Evolutionary conservation across 2,329 filamentous ascomycete genomes (phyloP).

Genomic region (Metarhizium sp.): DNA sequence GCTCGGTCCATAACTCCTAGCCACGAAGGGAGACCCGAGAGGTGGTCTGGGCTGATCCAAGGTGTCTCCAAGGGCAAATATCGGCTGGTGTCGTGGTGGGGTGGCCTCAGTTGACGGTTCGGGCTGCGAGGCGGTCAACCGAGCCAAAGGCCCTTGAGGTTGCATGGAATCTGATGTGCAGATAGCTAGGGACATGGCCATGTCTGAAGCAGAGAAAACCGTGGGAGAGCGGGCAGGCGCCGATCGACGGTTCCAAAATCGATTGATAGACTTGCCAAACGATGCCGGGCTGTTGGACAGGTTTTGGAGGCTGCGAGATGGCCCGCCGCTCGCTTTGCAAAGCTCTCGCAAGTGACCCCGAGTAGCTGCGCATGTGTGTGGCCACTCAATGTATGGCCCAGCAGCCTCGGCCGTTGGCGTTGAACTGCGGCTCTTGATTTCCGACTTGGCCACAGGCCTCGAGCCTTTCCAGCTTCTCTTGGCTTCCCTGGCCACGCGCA

Average conservation of each 20-base stretch:
- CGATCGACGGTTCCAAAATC: constrained; percentile 38
- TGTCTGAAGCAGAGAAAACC: constrained; percentile 50
- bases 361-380: constrained; percentile 54
- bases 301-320: constrained; percentile 34
- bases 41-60: constrained; percentile 17
- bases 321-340: constrained; percentile 45
- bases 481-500: constrained; percentile 56
- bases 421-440: constrained; percentile 39
- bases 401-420: constrained; percentile 43
- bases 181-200: constrained; percentile 52
- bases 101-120: constrained; percentile 10
- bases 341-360: constrained; percentile 53
- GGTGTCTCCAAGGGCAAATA: constrained; percentile 12
- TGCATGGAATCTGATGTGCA: constrained; percentile 59
- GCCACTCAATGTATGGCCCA: constrained; percentile 49
- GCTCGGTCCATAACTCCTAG: constrained; percentile 53
- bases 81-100: not conserved
- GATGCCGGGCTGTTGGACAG: constrained; percentile 46
- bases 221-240: constrained; percentile 36
- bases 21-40: constrained; percentile 46
- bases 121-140: constrained; percentile 38
- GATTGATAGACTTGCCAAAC: constrained; percentile 40
- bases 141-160: constrained; percentile 49
- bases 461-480: constrained; percentile 59
- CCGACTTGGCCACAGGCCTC: constrained; percentile 26